Evolutionary conservation across 345 rosid genomes (phyloP).

Genomic region (Citrus glauca): DNA sequence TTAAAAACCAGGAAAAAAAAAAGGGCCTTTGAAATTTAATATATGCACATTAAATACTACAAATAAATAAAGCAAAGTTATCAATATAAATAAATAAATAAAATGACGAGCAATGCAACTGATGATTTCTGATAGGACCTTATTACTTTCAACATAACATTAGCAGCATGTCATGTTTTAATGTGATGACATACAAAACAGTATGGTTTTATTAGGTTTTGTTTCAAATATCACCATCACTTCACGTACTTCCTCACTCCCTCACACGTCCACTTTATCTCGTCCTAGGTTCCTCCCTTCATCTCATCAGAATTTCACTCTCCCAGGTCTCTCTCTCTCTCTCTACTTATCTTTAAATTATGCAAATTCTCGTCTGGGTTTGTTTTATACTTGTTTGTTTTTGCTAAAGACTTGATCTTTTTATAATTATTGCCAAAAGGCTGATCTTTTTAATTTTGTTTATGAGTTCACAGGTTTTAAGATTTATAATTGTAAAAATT

Average conservation of each 20-base stretch:
- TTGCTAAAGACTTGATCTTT: background rate
- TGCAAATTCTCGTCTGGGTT: conserved; percentile 7
- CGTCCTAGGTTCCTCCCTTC: background rate
- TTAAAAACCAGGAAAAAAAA: too few relatives aligned
- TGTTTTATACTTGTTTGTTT: background rate
- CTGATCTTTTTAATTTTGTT: background rate
- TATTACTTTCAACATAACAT: background rate
- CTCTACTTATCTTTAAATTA: background rate
- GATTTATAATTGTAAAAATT: background rate
- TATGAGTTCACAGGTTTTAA: background rate
- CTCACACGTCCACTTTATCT: background rate
- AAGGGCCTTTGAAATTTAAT: too few relatives aligned
- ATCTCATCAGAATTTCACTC: background rate
- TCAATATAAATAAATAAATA: background rate
- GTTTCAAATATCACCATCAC: conserved; percentile 2
- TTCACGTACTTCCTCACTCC: background rate
- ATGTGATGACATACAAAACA: background rate
- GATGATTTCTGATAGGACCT: background rate
- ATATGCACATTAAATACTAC: too few relatives aligned
- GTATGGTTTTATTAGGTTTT: conserved; percentile 16
- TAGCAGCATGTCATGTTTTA: background rate
- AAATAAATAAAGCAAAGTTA: too few relatives aligned
- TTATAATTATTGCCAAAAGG: background rate
- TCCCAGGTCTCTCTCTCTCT: conserved; percentile 18
- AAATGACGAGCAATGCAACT: background rate